Conservation (phyloP, 139 green algal species). For the Coelastrella sp. region DNA sequence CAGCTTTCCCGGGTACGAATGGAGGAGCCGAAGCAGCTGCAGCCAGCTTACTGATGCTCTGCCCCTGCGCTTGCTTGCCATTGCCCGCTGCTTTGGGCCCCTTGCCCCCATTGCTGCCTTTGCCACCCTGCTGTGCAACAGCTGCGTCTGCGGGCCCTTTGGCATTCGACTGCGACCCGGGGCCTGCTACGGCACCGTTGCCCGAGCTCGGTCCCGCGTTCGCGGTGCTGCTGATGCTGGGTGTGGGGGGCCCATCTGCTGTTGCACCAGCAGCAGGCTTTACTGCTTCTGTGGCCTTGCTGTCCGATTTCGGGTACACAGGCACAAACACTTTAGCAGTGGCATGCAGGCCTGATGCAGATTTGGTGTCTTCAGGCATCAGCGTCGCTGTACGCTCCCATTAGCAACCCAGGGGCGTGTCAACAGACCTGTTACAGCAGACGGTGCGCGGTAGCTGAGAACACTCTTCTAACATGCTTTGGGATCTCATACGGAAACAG, state of each 20-base stretch:
- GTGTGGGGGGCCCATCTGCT: conserved; percentile 12
- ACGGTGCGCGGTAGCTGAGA: neutral
- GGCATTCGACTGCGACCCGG: neutral
- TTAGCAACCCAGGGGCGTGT: neutral
- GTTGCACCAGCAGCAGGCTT: neutral
- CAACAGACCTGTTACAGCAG: neutral
- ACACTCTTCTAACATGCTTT: neutral
- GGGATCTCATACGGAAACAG: neutral
- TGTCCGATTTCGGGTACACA: neutral
- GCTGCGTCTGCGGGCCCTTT: neutral
- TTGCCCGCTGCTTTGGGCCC: neutral
- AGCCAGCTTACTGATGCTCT: conserved; percentile 8
- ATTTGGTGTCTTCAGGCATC: conserved; percentile 32
- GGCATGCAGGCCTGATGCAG: conserved; percentile 27
- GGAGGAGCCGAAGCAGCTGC: conserved; percentile 28
- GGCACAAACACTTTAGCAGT: conserved; percentile 20
- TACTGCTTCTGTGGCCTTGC: neutral
- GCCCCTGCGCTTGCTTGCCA: neutral
- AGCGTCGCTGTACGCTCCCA: neutral
- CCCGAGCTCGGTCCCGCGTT: neutral
- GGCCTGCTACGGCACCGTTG: neutral
- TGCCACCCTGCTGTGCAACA: neutral
- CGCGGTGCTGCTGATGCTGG: neutral
- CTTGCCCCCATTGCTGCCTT: conserved; percentile 14
- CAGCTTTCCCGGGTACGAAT: conserved; percentile 39